Evolutionary conservation across 2,329 filamentous ascomycete species (phyloP), one percentile per base, ranked within the genome.

Genomic region (Paecilomyces niveus): DNA sequence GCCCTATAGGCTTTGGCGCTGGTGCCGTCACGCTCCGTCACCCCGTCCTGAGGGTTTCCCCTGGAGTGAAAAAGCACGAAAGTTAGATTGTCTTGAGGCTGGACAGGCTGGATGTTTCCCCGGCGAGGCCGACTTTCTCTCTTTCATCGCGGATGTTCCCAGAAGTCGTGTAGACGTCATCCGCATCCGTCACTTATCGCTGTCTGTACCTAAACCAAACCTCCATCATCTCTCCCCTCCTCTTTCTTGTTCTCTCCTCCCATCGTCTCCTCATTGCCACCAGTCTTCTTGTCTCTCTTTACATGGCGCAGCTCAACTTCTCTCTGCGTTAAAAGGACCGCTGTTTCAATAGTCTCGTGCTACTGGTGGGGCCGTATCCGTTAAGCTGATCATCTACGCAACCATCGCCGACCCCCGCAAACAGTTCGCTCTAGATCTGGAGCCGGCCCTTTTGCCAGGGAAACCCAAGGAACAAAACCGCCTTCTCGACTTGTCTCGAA

Each of bases 111-210:
- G 35, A 45, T 45, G 35, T n/a, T 45, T 45, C 35, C 35, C 35
- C 35, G 35, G 35, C 15, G 35, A 45, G 35, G 15, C 35, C 35
- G 35, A 45, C 11, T 2, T 2, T 45, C 15, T 45, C 8, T 39
- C 33, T 6, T 45, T 45, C 35, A 18, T n/a, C 22, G 54, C 11
- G 32, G 49, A 53, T 49, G 26, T 53, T 49, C 9, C 53, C 58
- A 61, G 62, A 62, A 45, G 39, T 45, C 39, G 39, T 57, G 69
- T 71, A 70, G 71, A 73, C 71, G 71, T 74, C 71, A 74, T 74
- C 68, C 65, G 61, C 61, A 66, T 63, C 61, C 61, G 58, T 61
- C 59, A 59, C 59, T 29, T 54, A 53, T 58, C 58, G 59, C 55
- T 18, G 7, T 45, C 32, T 45, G 35, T 45, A 45, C n/a, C 35